Conservation (phyloP, 306 rosid species). For the Prunus mongolica region DNA sequence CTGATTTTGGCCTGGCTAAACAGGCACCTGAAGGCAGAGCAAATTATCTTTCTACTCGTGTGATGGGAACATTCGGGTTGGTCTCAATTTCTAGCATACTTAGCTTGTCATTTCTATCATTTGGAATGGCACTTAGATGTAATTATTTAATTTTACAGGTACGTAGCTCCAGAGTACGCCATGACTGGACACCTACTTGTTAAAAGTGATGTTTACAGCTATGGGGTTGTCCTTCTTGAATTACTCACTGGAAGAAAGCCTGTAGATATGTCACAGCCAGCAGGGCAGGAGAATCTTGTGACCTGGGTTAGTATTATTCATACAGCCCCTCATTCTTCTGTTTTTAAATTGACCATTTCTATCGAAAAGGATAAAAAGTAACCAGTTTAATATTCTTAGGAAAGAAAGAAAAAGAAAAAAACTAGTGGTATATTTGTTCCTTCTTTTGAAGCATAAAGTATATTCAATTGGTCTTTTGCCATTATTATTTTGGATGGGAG, state of each 20-base stretch:
- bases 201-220: slow-evolving; percentile 96
- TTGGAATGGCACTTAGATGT: slow-evolving; percentile 21
- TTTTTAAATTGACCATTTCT: slow-evolving; percentile 15
- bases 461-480: not conserved
- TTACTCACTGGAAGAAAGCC: slow-evolving; percentile 89
- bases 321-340: slow-evolving; percentile 9
- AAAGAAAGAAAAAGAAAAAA: not conserved
- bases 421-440: not conserved
- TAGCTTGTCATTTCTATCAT: slow-evolving; percentile 11
- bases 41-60: slow-evolving; percentile 88
- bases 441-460: slow-evolving; percentile 6
- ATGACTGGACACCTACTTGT: slow-evolving; percentile 95
- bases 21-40: slow-evolving; percentile 94
- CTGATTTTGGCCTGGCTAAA: slow-evolving; percentile 97
- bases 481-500: not conserved
- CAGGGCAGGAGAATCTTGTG: slow-evolving; percentile 95
- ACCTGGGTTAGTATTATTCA: slow-evolving; percentile 73
- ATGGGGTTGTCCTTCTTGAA: slow-evolving; percentile 93
- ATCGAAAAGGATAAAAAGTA: not conserved
- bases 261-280: slow-evolving; percentile 93
- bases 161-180: slow-evolving; percentile 99
- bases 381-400: not conserved
- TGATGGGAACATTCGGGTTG: slow-evolving; percentile 99
- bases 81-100: slow-evolving; percentile 27
- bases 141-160: slow-evolving; percentile 48